A percentile compares a stretch with the other conserved stretches of the same genome.
Conservation (phyloP, 495 filamentous ascomycete species). For the Aspergillus egyptiacus region DNA sequence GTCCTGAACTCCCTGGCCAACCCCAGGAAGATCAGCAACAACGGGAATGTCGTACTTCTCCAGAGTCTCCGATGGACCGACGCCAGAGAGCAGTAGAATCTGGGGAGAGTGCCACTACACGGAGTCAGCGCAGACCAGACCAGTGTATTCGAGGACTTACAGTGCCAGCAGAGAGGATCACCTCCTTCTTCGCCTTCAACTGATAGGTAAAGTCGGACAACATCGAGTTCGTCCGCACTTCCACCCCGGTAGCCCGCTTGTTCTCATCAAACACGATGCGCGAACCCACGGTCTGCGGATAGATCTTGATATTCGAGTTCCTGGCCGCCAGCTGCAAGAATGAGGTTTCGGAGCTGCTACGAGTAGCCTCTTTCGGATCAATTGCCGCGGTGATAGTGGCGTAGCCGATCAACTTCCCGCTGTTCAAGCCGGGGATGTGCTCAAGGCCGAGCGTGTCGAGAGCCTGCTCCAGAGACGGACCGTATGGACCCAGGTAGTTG, state of each 20-base stretch:
- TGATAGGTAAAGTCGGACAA: constrained; percentile 12
- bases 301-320: too few relatives aligned
- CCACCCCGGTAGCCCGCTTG: constrained; percentile 17
- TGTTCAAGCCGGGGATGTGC: constrained; percentile 32
- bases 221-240: constrained; percentile 9
- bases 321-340: constrained; percentile 14
- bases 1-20: constrained; percentile 49
- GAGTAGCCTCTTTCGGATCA: constrained; percentile 21
- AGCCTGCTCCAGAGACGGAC: constrained; percentile 29
- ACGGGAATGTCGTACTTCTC: constrained; percentile 31
- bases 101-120: constrained; percentile 48
- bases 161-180: constrained; percentile 51
- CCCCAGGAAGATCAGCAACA: constrained; percentile 39
- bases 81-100: constrained; percentile 46
- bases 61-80: constrained; percentile 34
- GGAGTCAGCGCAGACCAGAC: too few relatives aligned
- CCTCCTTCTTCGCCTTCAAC: constrained; percentile 41
- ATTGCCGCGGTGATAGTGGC: constrained; percentile 39
- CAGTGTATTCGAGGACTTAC: too few relatives aligned
- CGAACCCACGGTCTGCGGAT: too few relatives aligned
- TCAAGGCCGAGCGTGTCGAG: constrained; percentile 38
- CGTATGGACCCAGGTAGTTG: constrained; percentile 41
- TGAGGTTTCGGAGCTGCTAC: constrained; percentile 36
- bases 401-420: constrained; percentile 34
- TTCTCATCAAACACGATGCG: constrained; percentile 34